These are phyloP conservation scores for Plasmodium knowlesi DNA, from an alignment of 169 alveolate species.

Conservation along the genomic window DNA sequence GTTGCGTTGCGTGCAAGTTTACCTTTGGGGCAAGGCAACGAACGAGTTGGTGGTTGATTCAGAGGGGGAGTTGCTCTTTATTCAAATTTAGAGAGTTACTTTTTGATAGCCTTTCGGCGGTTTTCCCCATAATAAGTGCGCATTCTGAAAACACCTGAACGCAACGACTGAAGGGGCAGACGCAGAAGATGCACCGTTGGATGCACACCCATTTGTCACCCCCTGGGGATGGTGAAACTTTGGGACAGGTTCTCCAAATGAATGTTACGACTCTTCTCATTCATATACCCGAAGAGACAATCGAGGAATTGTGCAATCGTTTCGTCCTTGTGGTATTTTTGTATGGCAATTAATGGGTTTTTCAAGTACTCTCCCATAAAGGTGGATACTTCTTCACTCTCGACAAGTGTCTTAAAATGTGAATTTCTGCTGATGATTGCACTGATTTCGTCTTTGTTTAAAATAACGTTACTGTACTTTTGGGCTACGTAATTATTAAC, in stretches of 20 bases:
- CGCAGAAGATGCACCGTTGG: not conserved
- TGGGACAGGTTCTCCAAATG: slow-evolving; percentile 21
- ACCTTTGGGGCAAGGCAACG: not conserved
- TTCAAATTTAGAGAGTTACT: not conserved
- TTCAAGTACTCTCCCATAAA: slow-evolving; percentile 51
- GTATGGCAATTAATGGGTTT: slow-evolving; percentile 36
- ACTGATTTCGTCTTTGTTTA: slow-evolving; percentile 41
- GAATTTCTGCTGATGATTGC: slow-evolving; percentile 2
- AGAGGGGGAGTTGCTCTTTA: not conserved
- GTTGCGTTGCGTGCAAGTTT: not conserved
- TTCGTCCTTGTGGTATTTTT: slow-evolving; percentile 23
- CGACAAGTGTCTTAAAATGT: slow-evolving; percentile 2
- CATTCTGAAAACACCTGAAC: not conserved
- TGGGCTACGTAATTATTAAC: not conserved
- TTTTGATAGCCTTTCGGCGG: not conserved
- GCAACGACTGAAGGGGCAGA: no score
- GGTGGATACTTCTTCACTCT: not conserved
- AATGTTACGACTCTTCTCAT: slow-evolving; percentile 22
- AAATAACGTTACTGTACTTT: slow-evolving; percentile 52
- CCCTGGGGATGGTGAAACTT: slow-evolving; percentile 12
- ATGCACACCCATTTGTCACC: not conserved
- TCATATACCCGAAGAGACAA: slow-evolving; percentile 44
- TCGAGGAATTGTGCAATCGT: slow-evolving; percentile 6
- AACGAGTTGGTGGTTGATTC: not conserved
- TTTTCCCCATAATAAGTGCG: not conserved